These are phyloP conservation scores for Lathyrus oleraceus DNA, from an alignment of 306 rosid species.

Conservation along the genomic window DNA sequence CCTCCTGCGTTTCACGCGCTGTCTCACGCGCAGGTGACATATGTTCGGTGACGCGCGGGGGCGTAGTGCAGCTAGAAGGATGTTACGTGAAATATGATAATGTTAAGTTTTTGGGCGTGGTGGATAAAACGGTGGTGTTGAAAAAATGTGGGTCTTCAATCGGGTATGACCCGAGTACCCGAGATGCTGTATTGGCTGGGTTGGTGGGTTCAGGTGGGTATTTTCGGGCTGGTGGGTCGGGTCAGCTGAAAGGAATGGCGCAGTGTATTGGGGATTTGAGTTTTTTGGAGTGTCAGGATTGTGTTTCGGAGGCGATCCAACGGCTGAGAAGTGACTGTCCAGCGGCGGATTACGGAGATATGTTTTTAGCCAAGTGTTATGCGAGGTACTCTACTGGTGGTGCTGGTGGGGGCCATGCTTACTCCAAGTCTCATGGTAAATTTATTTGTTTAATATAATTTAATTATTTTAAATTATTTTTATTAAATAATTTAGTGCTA, in stretches of 20 bases:
- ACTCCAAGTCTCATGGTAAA: conserved; percentile 59
- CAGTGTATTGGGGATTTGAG: conserved; percentile 80
- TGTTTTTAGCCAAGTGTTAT: conserved; percentile 79
- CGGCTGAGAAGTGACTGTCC: conserved; percentile 71
- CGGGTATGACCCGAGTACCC: conserved; percentile 49
- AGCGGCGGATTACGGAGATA: conserved; percentile 58
- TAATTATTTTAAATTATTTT: no score
- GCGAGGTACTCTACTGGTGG: conserved; percentile 62
- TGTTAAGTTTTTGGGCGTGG: conserved; percentile 60
- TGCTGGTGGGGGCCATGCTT: conserved; percentile 45
- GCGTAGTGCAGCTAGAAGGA: conserved; percentile 75
- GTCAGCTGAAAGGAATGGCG: conserved; percentile 60
- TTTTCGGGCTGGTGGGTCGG: conserved; percentile 71
- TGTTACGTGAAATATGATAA: conserved; percentile 88
- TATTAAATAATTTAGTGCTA: no score
- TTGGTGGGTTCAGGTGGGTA: conserved; percentile 54
- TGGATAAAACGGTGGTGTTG: conserved; percentile 73
- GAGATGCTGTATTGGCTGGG: conserved; percentile 60
- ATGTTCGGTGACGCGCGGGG: conserved; percentile 62
- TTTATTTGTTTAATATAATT: no score
- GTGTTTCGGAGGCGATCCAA: conserved; percentile 59
- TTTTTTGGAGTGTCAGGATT: conserved; percentile 65
- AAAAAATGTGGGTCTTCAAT: conserved; percentile 78
- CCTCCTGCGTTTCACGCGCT: conserved; percentile 61
- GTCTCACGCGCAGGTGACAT: conserved; percentile 50